These are phyloP conservation scores for Gossypium australe DNA, from an alignment of 345 rosid genomes.

Conservation along the genomic window DNA sequence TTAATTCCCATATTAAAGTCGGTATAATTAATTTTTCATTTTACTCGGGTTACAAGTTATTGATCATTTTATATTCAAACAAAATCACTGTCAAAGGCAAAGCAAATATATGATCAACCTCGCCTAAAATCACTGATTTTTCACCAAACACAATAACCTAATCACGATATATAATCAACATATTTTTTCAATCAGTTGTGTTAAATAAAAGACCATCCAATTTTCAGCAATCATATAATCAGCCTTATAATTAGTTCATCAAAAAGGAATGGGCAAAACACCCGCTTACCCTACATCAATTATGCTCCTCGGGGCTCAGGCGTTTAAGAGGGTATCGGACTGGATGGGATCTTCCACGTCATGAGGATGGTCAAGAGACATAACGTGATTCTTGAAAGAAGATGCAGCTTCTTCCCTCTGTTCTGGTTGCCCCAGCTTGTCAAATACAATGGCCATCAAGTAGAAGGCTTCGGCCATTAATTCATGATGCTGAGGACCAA, in stretches of 20 bases:
- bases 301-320: background rate
- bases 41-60: background rate
- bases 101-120: background rate
- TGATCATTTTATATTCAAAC: background rate
- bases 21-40: background rate
- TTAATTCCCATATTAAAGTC: background rate
- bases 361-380: slow-evolving; percentile 63
- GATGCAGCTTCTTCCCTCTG: slow-evolving; percentile 82
- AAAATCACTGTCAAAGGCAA: background rate
- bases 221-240: background rate
- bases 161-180: background rate
- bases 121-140: background rate
- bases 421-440: slow-evolving; percentile 51
- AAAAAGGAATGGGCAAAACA: background rate
- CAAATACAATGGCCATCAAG: slow-evolving; percentile 58
- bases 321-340: background rate
- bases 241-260: no score
- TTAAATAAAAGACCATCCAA: background rate
- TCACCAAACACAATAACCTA: background rate
- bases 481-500: slow-evolving; percentile 70
- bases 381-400: slow-evolving; percentile 59
- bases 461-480: slow-evolving; percentile 77
- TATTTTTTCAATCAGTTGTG: background rate
- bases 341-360: slow-evolving; percentile 39
- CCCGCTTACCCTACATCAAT: background rate